Evolutionary conservation across 441 rosid species (phyloP).

Genomic region (Syzygium syzygioides): DNA sequence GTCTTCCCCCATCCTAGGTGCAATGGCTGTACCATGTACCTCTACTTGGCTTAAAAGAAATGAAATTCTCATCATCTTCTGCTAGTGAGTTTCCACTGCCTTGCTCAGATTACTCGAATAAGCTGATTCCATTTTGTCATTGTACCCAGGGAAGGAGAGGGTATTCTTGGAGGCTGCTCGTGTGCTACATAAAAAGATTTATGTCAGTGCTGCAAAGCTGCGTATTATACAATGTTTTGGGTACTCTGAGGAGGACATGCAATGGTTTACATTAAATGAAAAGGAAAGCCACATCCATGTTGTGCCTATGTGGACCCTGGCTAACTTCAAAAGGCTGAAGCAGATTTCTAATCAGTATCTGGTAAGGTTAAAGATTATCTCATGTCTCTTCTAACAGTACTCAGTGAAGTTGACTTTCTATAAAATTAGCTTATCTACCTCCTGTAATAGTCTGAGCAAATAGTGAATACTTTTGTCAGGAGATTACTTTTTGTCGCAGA

Average conservation of each 20-base stretch:
- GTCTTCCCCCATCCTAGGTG: neutral
- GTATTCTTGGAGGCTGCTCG: slow-evolving; percentile 91
- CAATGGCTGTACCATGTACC: neutral
- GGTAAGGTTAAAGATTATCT: slow-evolving; percentile 31
- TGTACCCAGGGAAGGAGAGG: slow-evolving; percentile 75
- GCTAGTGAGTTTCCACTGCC: neutral
- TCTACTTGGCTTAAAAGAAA: neutral
- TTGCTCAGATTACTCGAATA: neutral
- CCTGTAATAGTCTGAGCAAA: neutral
- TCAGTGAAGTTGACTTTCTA: neutral
- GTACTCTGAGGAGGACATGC: slow-evolving; percentile 76
- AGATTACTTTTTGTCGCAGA: neutral
- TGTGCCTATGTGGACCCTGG: slow-evolving; percentile 95
- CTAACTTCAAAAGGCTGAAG: slow-evolving; percentile 93
- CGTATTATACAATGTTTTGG: slow-evolving; percentile 73
- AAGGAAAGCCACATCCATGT: slow-evolving; percentile 88
- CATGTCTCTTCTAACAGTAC: neutral
- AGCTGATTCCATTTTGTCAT: neutral
- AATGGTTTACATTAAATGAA: slow-evolving; percentile 79
- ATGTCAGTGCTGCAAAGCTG: slow-evolving; percentile 60
- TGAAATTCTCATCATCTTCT: neutral
- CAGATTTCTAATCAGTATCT: slow-evolving; percentile 65
- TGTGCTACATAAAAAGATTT: slow-evolving; percentile 58
- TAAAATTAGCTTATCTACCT: neutral
- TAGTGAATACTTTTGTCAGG: neutral